A percentile compares a stretch with the other conserved stretches of the same genome.
Evolutionary conservation across 1,284 basidiomycete species (phyloP).

Genomic region (Athelia sp.): DNA sequence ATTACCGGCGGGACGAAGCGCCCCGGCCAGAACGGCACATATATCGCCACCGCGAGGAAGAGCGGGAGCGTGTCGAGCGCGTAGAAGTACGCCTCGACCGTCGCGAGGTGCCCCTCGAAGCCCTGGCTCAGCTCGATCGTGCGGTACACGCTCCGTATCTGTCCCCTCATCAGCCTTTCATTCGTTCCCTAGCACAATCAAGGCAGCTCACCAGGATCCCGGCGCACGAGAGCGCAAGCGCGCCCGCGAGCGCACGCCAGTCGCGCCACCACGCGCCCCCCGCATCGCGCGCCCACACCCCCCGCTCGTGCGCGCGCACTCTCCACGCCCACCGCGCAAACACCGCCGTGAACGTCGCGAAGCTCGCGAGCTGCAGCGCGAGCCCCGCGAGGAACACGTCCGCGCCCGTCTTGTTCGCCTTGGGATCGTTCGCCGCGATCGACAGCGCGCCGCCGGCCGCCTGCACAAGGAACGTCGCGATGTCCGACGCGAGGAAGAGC

Average conservation of each 20-base stretch:
- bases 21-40: slow-evolving; percentile 57
- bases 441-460: slow-evolving; percentile 8
- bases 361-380: slow-evolving; percentile 58
- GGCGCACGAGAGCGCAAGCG: slow-evolving; percentile 55
- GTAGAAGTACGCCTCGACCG: slow-evolving; percentile 61
- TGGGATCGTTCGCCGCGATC: slow-evolving; percentile 22
- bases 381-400: slow-evolving; percentile 66
- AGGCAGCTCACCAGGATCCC: too few species aligned
- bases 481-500: slow-evolving; percentile 53
- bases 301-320: slow-evolving; percentile 40
- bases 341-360: slow-evolving; percentile 54
- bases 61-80: slow-evolving; percentile 63
- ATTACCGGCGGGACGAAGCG: slow-evolving; percentile 35
- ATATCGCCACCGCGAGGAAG: slow-evolving; percentile 52
- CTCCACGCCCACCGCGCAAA: slow-evolving; percentile 57
- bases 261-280: slow-evolving; percentile 45
- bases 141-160: slow-evolving; percentile 66
- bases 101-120: slow-evolving; percentile 55
- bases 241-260: slow-evolving; percentile 55
- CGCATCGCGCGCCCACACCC: slow-evolving; percentile 38
- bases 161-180: too few species aligned
- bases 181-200: too few species aligned
- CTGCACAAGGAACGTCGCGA: slow-evolving; percentile 67
- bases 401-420: neutral
- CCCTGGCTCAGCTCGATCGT: slow-evolving; percentile 65